Evolutionary conservation across 345 rosid genomes (phyloP).

Genomic region (Hibiscus tridactylites): DNA sequence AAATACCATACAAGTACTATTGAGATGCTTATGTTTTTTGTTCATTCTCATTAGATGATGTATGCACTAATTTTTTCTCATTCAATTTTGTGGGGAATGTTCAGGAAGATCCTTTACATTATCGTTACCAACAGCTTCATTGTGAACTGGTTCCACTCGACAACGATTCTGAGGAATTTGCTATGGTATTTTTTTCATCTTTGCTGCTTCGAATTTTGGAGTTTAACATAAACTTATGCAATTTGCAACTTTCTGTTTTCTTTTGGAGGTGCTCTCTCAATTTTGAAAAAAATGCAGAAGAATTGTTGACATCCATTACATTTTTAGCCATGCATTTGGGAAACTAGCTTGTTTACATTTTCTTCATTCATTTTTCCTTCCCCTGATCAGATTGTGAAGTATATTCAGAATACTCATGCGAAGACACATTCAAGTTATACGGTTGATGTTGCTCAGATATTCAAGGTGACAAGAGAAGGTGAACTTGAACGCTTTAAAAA

Average conservation of each 20-base stretch:
- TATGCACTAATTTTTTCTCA: neutral
- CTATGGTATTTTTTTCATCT: constrained; percentile 37
- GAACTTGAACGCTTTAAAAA: constrained; percentile 54
- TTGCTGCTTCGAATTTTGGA: neutral
- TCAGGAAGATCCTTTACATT: constrained; percentile 74
- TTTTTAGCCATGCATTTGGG: neutral
- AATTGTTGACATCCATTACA: neutral
- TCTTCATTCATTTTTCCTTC: constrained; percentile 1
- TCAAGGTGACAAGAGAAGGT: constrained; percentile 49
- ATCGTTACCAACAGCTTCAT: constrained; percentile 54
- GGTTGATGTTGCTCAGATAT: constrained; percentile 63
- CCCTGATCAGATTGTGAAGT: constrained; percentile 48
- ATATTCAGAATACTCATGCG: constrained; percentile 78
- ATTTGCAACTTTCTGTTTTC: neutral
- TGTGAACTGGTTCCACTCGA: constrained; percentile 63
- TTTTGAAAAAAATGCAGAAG: neutral
- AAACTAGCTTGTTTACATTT: constrained; percentile 2
- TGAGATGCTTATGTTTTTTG: neutral
- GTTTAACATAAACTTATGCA: neutral
- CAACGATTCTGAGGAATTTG: constrained; percentile 52
- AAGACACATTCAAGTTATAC: constrained; percentile 69
- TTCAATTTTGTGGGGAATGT: constrained; percentile 9
- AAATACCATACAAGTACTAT: too few relatives aligned
- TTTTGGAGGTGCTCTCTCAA: neutral
- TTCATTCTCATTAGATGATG: neutral